Evolutionary conservation across 2,329 filamentous ascomycete species (phyloP).

Genomic region (Tolypocladium nubicola): DNA sequence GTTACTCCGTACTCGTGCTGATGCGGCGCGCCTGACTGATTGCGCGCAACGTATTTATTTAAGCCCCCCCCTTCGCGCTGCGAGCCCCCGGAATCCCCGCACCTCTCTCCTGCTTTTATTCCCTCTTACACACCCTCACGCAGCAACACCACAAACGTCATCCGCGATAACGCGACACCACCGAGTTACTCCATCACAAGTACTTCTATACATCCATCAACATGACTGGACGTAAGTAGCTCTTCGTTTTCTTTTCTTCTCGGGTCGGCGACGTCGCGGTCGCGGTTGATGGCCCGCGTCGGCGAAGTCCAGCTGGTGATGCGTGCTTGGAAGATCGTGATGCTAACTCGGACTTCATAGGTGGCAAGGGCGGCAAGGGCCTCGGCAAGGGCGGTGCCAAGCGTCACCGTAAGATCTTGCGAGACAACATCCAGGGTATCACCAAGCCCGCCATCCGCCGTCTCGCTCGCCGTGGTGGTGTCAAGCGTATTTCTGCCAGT

Average conservation of each 20-base stretch:
- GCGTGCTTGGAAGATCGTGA: not conserved
- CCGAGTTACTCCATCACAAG: conserved; percentile 1
- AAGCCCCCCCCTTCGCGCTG: conserved; percentile 12
- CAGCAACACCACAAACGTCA: conserved; percentile 14
- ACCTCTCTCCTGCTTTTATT: conserved; percentile 10
- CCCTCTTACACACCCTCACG: conserved; percentile 11
- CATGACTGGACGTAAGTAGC: conserved; percentile 64
- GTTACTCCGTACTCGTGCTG: conserved; percentile 1
- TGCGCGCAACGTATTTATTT: conserved; percentile 26
- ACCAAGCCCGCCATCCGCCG: conserved; percentile 97
- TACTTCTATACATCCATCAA: conserved; percentile 30
- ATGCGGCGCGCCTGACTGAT: conserved; percentile 19
- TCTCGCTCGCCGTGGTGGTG: conserved; percentile 98
- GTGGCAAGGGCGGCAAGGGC: conserved; percentile 93
- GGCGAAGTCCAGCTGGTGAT: not conserved
- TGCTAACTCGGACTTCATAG: conserved; percentile 43
- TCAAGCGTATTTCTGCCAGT: conserved; percentile 99
- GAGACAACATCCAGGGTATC: conserved; percentile 99
- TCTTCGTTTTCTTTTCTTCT: conserved; percentile 3
- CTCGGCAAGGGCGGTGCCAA: conserved; percentile 98
- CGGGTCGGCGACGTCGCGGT: not conserved
- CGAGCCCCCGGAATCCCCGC: conserved; percentile 14
- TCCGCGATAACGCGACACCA: conserved; percentile 8
- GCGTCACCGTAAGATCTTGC: conserved; percentile 98
- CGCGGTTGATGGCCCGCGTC: not conserved